These are phyloP conservation scores for Talaromyces adpressus DNA, from an alignment of 495 filamentous ascomycete genomes.

Conservation along the genomic window DNA sequence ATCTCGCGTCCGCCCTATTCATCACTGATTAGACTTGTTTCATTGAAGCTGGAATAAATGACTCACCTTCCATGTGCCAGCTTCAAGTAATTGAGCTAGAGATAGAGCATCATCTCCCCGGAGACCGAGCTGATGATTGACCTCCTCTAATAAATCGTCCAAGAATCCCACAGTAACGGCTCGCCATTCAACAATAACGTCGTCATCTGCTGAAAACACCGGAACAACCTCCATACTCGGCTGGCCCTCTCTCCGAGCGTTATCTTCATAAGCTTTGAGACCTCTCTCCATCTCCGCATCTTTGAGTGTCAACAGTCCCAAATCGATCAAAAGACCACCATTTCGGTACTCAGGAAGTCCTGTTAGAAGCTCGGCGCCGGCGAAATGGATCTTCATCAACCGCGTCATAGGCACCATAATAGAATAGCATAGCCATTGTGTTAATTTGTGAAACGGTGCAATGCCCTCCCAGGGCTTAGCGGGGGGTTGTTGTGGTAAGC, in stretches of 20 bases:
- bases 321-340: constrained; percentile 61
- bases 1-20: constrained; percentile 86
- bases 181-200: constrained; percentile 67
- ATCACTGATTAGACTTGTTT: constrained; percentile 21
- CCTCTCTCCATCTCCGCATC: constrained; percentile 52
- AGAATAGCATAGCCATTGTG: constrained; percentile 69
- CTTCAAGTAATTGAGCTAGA: constrained; percentile 63
- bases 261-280: constrained; percentile 61
- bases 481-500: constrained; percentile 67
- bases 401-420: constrained; percentile 64
- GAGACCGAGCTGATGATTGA: constrained; percentile 57
- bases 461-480: constrained; percentile 85
- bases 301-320: constrained; percentile 56
- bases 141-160: constrained; percentile 51
- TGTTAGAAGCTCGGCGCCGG: constrained; percentile 55
- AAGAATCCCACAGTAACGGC: constrained; percentile 60
- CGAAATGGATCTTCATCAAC: constrained; percentile 56
- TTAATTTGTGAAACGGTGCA: constrained; percentile 76
- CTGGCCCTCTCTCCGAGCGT: constrained; percentile 68
- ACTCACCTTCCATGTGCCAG: constrained; percentile 74
- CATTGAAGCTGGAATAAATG: constrained; percentile 3
- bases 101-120: constrained; percentile 44
- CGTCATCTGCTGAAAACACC: constrained; percentile 55
- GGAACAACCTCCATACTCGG: constrained; percentile 63
- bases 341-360: constrained; percentile 66